Percentiles rank a stretch among this genome's conserved stretches.
Evolutionary conservation across 2,329 filamentous ascomycete genomes (phyloP).

Genomic region (Lasiodiplodia sp.): DNA sequence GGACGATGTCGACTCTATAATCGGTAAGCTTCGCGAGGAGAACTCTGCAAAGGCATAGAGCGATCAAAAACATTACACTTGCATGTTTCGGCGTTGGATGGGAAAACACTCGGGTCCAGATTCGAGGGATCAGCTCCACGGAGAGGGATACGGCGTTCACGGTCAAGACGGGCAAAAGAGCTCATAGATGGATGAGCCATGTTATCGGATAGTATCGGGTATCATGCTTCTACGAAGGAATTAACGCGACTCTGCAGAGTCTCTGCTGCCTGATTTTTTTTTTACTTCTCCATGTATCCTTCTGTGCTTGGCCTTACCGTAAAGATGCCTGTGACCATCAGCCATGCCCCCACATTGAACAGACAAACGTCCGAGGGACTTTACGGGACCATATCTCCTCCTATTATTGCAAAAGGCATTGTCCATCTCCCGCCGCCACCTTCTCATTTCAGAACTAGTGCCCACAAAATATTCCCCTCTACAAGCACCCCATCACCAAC

Average conservation of each 20-base stretch:
- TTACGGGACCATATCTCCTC: background rate
- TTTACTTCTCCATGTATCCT: background rate
- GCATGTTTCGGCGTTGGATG: conserved; percentile 30
- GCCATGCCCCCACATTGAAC: background rate
- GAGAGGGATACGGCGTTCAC: conserved; percentile 16
- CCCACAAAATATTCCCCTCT: conserved; percentile 20
- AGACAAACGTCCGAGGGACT: background rate
- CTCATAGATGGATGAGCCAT: conserved; percentile 2
- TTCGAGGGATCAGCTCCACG: background rate
- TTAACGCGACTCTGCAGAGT: conserved; percentile 2
- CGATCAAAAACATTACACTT: background rate
- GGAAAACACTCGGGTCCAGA: background rate
- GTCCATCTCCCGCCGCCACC: conserved; percentile 21
- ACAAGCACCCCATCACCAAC: conserved; percentile 49
- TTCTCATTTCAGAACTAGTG: background rate
- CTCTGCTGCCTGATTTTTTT: background rate
- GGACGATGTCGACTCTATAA: conserved; percentile 81
- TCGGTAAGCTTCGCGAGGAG: conserved; percentile 68
- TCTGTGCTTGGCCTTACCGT: background rate
- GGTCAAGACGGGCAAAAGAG: conserved; percentile 1
- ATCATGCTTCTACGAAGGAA: conserved; percentile 25
- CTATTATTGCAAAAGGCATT: background rate
- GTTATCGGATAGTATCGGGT: conserved; percentile 22
- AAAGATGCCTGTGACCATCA: conserved; percentile 11
- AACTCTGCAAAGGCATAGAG: conserved; percentile 27